phyloP scores from a whole-genome alignment of 306 rosid genomes.

The Vigna unguiculata region DNA sequence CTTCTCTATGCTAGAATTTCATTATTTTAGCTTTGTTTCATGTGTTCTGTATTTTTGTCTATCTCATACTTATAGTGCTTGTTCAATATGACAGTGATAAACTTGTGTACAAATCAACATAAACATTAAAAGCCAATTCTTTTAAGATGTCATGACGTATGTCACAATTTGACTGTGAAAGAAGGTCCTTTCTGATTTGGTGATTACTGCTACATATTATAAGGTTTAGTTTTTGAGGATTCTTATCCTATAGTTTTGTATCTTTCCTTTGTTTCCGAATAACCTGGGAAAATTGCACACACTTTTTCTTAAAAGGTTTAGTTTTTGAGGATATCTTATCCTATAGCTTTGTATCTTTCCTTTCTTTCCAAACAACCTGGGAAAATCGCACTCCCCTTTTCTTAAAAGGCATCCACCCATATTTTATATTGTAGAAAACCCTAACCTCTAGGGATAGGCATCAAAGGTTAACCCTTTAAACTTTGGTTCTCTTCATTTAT shows the following conservation, averaged over 20 bases:
- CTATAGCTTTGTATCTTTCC: not conserved
- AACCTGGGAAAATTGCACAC: not conserved
- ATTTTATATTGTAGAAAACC: not conserved
- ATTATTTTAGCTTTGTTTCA: slow-evolving; percentile 22
- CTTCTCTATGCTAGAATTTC: slow-evolving; percentile 18
- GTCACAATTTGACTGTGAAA: slow-evolving; percentile 5
- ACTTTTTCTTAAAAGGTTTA: slow-evolving; percentile 21
- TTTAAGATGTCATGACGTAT: slow-evolving; percentile 13
- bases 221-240: slow-evolving; percentile 10
- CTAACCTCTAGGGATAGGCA: not conserved
- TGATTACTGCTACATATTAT: slow-evolving; percentile 25
- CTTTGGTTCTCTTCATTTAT: not conserved
- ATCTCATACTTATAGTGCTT: not conserved
- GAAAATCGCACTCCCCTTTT: not conserved
- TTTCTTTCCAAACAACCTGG: not conserved
- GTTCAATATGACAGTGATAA: slow-evolving; percentile 24
- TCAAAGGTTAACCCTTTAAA: not conserved
- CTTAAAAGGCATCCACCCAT: not conserved
- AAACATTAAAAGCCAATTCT: slow-evolving; percentile 25
- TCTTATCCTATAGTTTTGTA: not conserved
- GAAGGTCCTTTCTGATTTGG: slow-evolving; percentile 33
- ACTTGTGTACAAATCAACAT: not conserved
- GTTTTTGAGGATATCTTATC: not conserved
- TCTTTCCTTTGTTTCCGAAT: not conserved
- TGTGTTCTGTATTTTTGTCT: slow-evolving; percentile 22